Base-by-base conservation (phyloP, 2,329 filamentous ascomycete genomes). In the Colletotrichum tabaci region DNA sequence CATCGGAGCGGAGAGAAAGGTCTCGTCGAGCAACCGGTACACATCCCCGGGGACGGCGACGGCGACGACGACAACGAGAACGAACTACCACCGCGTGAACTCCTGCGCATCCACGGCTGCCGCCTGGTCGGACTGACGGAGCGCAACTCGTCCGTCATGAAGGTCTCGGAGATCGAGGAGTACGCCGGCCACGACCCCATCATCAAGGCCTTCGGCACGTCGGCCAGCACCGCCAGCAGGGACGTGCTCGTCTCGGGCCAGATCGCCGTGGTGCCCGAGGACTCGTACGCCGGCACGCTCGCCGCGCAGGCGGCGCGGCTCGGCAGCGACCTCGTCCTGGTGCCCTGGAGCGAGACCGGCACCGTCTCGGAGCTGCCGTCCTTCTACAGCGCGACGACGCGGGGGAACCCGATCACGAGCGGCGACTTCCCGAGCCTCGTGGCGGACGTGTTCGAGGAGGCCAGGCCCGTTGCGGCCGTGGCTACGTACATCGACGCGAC, bases 111-210 rank as follows among this genome's bases (percentile, higher is more conserved):
- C 0, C 92, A 96, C 76, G 94, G 93, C 52, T 82, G 95, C n/a
- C 91, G 93, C 21, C 86, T 97, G 26, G 82, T 94, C 58, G 93
- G 95, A 76, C 87, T 96, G 15, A 95, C 92, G 0, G 93, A 96
- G 77, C 93, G 94, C 86, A 91, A 92, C 23, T 96, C 94, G 1
- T 93, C 93, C 35, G 94, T 96, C 74, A 97, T 96, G 94, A 90
- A 92, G 77, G 92, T 95, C 5, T 91, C 93, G 0, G 93, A 94
- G 76, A 86, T 90, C 12, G 91, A 93, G 57, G 92, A 94, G 60
- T 84, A 90, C 74, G 87, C 88, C 23, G 83, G 87, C 15, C 86
- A 87, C 78, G 94, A 96, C 77, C 93, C 94, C 0, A 90, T 96
- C 5, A 88, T 96, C 65, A 96, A 96, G 79, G 92, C 93, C 0